Conservation (phyloP, 306 rosid genomes). For the Calophaca sinica region DNA sequence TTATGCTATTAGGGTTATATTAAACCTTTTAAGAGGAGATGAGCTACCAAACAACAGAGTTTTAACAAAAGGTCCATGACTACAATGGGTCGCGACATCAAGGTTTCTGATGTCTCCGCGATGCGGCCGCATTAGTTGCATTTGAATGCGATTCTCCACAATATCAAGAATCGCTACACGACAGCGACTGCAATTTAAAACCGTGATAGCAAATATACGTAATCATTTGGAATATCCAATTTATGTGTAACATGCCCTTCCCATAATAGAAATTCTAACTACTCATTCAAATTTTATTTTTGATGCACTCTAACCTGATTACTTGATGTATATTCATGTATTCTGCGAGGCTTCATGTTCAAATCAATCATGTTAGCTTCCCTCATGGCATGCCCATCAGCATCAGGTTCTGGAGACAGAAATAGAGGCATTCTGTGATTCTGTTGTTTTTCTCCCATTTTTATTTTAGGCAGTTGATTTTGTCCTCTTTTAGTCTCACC, state of each 20-base stretch:
- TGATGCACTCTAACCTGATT: constrained; percentile 61
- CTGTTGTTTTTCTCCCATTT: constrained; percentile 56
- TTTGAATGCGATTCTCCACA: too few species aligned
- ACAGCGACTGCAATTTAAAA: too few species aligned
- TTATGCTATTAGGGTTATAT: too few species aligned
- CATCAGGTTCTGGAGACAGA: constrained; percentile 51
- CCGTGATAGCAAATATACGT: not conserved
- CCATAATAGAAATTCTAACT: not conserved
- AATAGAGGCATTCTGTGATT: constrained; percentile 56
- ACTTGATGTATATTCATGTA: constrained; percentile 70
- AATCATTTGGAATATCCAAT: constrained; percentile 4
- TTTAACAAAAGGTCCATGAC: too few species aligned
- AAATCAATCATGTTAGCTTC: constrained; percentile 74
- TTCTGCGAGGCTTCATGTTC: constrained; percentile 78
- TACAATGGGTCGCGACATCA: too few species aligned
- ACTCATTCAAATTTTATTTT: not conserved
- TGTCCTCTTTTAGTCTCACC: constrained; percentile 57
- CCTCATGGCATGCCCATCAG: constrained; percentile 60
- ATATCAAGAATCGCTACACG: too few species aligned
- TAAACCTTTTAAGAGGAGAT: too few species aligned
- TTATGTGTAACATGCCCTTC: not conserved
- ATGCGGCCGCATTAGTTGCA: too few species aligned
- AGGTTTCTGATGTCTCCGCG: too few species aligned
- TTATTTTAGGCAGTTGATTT: constrained; percentile 46
- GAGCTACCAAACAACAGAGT: too few species aligned